Base-by-base conservation (phyloP, 441 rosid species). In the Macaranga tanarius region DNA sequence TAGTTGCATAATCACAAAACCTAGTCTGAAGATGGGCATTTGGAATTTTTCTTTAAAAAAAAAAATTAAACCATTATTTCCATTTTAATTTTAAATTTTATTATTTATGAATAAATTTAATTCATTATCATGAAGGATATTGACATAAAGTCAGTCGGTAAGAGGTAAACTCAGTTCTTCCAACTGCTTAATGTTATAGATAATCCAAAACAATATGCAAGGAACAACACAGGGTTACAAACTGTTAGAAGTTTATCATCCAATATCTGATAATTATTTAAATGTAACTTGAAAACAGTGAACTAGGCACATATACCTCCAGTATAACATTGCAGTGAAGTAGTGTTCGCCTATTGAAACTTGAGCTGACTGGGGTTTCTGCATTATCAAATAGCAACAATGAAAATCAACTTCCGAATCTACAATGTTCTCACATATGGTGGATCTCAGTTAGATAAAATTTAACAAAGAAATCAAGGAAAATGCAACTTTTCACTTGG, bases 281-380 rank as follows among this genome's bases (percentile, higher is more conserved):
- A 34, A 20, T 42, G 13, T 20, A 42, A 63, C 52, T 40, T 23
- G 10, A 44, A 19, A 40, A 40, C n/a, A 62, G 50, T 38, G 7
- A 62, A 62, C 40, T 25, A 61, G 47, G 25, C 23, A 61, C 63
- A 65, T 20, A 44, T 26, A 65, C 69, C 69, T 65, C 55, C 15
- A 65, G 25, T 48, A 23, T 17, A 65, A 65, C 48, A 34, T 45
- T 65, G 56, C 69, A 48, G n/a, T 22, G 69, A 48, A 65, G 56
- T 16, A 45, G 55, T 65, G 26, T 17, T 4, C 45, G 57, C 26
- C 34, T 48, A 17, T 9, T 23, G 17, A 16, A 25, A 23, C 17
- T 45, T 48, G 56, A 48, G 22, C 69, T 17, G 13, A 25, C 45
- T 20, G 19, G 48, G 15, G 1, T 20, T 22, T 25, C 57, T 65